Conservation (phyloP, 1,284 basidiomycete species). For the Farysia itapuensis region DNA sequence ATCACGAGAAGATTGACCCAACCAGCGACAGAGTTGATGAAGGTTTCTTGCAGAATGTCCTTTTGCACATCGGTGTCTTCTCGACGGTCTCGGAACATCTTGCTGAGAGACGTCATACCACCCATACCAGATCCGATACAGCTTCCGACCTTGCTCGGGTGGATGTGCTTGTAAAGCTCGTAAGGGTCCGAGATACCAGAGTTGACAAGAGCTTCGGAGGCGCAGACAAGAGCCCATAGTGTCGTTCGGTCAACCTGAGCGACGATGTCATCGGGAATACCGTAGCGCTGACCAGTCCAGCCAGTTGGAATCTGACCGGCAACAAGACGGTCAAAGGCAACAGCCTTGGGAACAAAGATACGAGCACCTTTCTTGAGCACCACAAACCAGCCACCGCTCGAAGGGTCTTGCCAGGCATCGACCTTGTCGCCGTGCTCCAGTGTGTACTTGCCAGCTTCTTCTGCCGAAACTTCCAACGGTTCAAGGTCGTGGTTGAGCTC, state of each 20-base stretch:
- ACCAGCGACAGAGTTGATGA: conserved; percentile 65
- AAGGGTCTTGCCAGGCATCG: conserved; percentile 87
- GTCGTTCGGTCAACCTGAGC: conserved; percentile 91
- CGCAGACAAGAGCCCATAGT: conserved; percentile 92
- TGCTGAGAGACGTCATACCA: conserved; percentile 67
- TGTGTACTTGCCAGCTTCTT: conserved; percentile 93
- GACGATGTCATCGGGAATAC: conserved; percentile 96
- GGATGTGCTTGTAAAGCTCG: conserved; percentile 74
- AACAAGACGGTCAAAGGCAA: conserved; percentile 90
- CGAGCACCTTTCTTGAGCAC: conserved; percentile 99
- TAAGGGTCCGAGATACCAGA: conserved; percentile 98
- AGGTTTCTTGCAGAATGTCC: conserved; percentile 95
- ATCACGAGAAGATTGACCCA: conserved; percentile 86
- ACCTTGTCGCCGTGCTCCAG: conserved; percentile 94
- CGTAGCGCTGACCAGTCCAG: conserved; percentile 92
- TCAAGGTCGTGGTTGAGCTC: conserved; percentile 96
- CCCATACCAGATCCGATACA: conserved; percentile 82
- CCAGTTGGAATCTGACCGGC: conserved; percentile 96
- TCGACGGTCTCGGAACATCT: conserved; percentile 96
- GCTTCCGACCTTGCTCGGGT: conserved; percentile 80
- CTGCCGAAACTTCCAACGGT: conserved; percentile 85
- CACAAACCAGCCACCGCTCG: conserved; percentile 79
- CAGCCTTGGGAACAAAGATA: conserved; percentile 88
- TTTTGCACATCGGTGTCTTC: conserved; percentile 97
- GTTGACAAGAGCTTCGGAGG: conserved; percentile 89